Evolutionary conservation across 148 eudicot genomes (phyloP), one percentile per base, ranked within the genome.

Genomic region (Vaccinium myrtillus): DNA sequence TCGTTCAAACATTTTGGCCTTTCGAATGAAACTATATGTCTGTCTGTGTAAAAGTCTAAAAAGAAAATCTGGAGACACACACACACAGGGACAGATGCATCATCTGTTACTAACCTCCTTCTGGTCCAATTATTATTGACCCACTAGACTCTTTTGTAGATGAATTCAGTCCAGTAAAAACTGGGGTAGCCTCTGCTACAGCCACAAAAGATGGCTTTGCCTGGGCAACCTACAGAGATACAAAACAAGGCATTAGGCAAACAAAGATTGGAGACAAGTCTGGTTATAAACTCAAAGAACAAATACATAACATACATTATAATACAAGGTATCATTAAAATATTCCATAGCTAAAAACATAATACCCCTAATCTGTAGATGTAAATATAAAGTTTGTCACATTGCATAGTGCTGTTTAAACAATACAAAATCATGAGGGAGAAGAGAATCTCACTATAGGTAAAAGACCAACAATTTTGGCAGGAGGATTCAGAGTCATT

Each of bases 111-210:
- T 91, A 87, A 94, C 98, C 99, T 85, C 99, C 99, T 97, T 97
- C 99, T 19, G 99, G 99, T 84, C 99, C 99, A 88, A 97, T 91
- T 78, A 97, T 93, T 70, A 97, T 86, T 54, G 89, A 87, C 56
- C 99, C 98, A 70, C 87, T 83, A 25, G 91, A 70, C 87, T 91
- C 95, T 75, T 61, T 81, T 15, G 78, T 70, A n/a, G 86, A 87
- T 46, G 95, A 87, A 58, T 86, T 77, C 79, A 97, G 80, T 6
- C 90, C 75, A 87, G 82, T 92, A 78, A 93, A 77, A 67, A 94
- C 82, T n/a, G 99, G 98, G 74, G 93, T 83, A 83, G 91, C 94
- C 87, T 95, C 98, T 32, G 99, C 99, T 16, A 86, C 92, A 83
- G 98, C 99, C 86, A 97, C 90, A 79, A 97, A 94, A 78, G 93